Evolutionary conservation across 2,329 filamentous ascomycete species (phyloP).

Genomic region (Monilinia vaccinii-corymbosi): DNA sequence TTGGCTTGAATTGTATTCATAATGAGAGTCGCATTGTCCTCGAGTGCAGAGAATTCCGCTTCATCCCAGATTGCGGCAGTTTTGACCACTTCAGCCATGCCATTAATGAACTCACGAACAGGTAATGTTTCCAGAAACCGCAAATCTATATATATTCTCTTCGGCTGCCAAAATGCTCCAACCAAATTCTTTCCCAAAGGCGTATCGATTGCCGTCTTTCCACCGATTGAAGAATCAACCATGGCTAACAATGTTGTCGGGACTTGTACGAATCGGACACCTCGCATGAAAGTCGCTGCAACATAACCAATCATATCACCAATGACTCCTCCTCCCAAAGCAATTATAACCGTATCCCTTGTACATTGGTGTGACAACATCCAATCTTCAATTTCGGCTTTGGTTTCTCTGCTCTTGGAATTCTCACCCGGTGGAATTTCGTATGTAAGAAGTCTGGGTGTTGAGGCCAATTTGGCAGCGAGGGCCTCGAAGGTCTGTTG

Average conservation of each 20-base stretch:
- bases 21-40: constrained; percentile 71
- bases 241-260: constrained; percentile 91
- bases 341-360: constrained; percentile 88
- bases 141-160: constrained; percentile 89
- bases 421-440: constrained; percentile 84
- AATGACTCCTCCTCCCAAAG: constrained; percentile 91
- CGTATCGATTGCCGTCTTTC: constrained; percentile 96
- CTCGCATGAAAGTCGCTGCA: constrained; percentile 96
- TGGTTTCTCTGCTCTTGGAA: constrained; percentile 87
- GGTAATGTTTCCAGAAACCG: constrained; percentile 86
- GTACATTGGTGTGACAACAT: constrained; percentile 88
- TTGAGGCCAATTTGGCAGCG: constrained; percentile 30
- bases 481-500: constrained; percentile 51
- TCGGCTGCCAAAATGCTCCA: constrained; percentile 93
- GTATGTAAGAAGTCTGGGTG: constrained; percentile 71
- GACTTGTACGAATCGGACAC: constrained; percentile 91
- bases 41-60: constrained; percentile 72
- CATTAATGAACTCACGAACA: constrained; percentile 89
- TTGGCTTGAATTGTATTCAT: constrained; percentile 61
- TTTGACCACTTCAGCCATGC: constrained; percentile 97
- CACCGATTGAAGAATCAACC: constrained; percentile 97
- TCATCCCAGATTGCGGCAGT: constrained; percentile 96
- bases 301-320: constrained; percentile 98
- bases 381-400: constrained; percentile 96
- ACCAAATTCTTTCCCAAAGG: constrained; percentile 94